Conservation (phyloP, 2,329 filamentous ascomycete species). For the Botrytis byssoidea region DNA sequence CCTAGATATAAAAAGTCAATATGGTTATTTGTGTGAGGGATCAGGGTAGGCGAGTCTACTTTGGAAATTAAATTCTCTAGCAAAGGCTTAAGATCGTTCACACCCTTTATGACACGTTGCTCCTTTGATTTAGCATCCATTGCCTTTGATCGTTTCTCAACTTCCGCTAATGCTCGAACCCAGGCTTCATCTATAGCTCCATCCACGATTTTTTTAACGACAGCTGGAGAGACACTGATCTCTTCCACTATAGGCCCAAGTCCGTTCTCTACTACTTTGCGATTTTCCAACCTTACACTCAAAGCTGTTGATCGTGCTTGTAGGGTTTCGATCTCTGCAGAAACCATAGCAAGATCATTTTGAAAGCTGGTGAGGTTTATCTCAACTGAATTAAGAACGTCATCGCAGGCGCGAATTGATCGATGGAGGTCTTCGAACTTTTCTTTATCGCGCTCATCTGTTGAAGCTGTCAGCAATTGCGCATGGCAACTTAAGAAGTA, state of each 20-base stretch:
- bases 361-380: slow-evolving; percentile 90
- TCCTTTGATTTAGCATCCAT: slow-evolving; percentile 67
- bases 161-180: slow-evolving; percentile 76
- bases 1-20: slow-evolving; percentile 46
- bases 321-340: slow-evolving; percentile 89
- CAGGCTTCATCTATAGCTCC: slow-evolving; percentile 88
- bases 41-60: slow-evolving; percentile 44
- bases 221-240: slow-evolving; percentile 78
- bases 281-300: slow-evolving; percentile 82
- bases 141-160: slow-evolving; percentile 73
- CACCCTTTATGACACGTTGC: slow-evolving; percentile 66
- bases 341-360: slow-evolving; percentile 86
- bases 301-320: slow-evolving; percentile 82
- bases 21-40: background rate
- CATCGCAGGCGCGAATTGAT: slow-evolving; percentile 87
- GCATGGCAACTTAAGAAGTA: slow-evolving; percentile 10
- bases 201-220: slow-evolving; percentile 82
- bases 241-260: slow-evolving; percentile 89
- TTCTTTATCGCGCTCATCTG: slow-evolving; percentile 75
- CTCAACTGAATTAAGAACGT: slow-evolving; percentile 90
- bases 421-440: slow-evolving; percentile 88
- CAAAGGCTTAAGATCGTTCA: slow-evolving; percentile 80
- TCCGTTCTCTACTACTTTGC: slow-evolving; percentile 83
- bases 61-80: slow-evolving; percentile 81
- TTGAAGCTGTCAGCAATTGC: slow-evolving; percentile 22